Percentiles rank a stretch among this genome's conserved stretches.
Conservation (phyloP, 2,329 filamentous ascomycete genomes). For the Cylindrodendrum hubeiense region DNA sequence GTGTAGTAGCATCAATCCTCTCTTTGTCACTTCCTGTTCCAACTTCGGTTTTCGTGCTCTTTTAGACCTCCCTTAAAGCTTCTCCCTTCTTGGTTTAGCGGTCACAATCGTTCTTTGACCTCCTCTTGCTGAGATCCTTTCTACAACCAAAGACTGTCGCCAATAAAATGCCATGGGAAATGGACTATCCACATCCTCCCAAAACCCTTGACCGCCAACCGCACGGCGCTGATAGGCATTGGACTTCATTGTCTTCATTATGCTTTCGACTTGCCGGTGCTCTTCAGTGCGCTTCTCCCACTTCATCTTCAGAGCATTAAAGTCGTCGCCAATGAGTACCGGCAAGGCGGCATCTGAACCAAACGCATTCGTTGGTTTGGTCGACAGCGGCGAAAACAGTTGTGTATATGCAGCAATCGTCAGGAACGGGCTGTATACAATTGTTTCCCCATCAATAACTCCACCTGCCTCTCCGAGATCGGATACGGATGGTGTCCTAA, state of each 20-base stretch:
- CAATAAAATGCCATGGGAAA: conserved; percentile 42
- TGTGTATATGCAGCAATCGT: conserved; percentile 39
- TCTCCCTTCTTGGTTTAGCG: not conserved
- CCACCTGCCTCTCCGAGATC: conserved; percentile 37
- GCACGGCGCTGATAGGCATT: conserved; percentile 36
- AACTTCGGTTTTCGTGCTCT: too few species aligned
- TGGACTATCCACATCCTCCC: conserved; percentile 32
- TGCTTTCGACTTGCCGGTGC: conserved; percentile 35
- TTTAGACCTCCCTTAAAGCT: not conserved
- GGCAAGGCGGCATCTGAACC: conserved; percentile 11
- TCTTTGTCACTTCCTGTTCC: too few species aligned
- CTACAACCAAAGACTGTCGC: conserved; percentile 22
- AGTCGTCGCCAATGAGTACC: conserved; percentile 40
- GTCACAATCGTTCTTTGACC: not conserved
- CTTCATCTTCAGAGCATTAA: conserved; percentile 39
- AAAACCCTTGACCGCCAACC: conserved; percentile 38
- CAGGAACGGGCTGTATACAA: conserved; percentile 43
- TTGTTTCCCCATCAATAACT: conserved; percentile 36
- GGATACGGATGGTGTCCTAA: conserved; percentile 33
- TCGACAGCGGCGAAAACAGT: conserved; percentile 15
- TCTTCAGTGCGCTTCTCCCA: conserved; percentile 41
- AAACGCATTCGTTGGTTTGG: not conserved
- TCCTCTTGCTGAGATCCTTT: not conserved
- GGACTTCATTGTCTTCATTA: conserved; percentile 31
- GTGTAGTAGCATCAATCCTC: too few species aligned